phyloP scores from a whole-genome alignment of 352 stramenopile genomes.

The Globisporangium cystogenes region DNA sequence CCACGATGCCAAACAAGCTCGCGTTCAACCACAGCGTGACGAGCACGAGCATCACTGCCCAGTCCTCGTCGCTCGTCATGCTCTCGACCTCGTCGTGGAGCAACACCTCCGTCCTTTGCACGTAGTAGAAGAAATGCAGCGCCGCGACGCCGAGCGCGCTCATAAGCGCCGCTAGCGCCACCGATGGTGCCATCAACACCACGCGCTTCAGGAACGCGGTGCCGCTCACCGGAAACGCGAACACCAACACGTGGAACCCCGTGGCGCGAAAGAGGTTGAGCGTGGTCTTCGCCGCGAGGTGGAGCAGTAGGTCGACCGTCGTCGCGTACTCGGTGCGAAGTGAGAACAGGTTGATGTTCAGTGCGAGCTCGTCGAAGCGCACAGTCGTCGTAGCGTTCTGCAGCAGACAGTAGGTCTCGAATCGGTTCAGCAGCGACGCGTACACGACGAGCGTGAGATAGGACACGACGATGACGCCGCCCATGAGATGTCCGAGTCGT shows the following conservation, averaged over 20 bases:
- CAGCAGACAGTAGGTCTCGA: slow-evolving; percentile 52
- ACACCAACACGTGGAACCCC: slow-evolving; percentile 45
- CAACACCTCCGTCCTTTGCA: slow-evolving; percentile 39
- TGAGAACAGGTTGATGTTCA: slow-evolving; percentile 33
- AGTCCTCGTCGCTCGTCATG: slow-evolving; percentile 30
- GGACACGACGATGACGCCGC: slow-evolving; percentile 29
- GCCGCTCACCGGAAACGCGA: slow-evolving; percentile 42
- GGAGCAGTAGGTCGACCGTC: slow-evolving; percentile 29
- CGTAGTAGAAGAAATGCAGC: slow-evolving; percentile 55
- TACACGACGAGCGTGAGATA: slow-evolving; percentile 49
- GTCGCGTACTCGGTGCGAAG: slow-evolving; percentile 32
- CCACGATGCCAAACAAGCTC: slow-evolving; percentile 28
- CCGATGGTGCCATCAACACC: slow-evolving; percentile 28
- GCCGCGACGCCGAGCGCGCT: slow-evolving; percentile 30
- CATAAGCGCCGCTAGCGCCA: slow-evolving; percentile 35
- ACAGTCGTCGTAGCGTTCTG: slow-evolving; percentile 6
- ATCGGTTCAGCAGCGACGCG: slow-evolving; percentile 53
- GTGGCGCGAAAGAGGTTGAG: slow-evolving; percentile 56
- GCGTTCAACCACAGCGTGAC: slow-evolving; percentile 40
- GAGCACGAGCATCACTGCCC: slow-evolving; percentile 28
- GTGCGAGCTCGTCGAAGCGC: slow-evolving; percentile 31
- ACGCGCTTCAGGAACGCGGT: slow-evolving; percentile 38
- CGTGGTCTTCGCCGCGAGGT: slow-evolving; percentile 41
- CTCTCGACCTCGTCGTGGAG: slow-evolving; percentile 11
- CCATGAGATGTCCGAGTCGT: slow-evolving; percentile 32